A percentile compares a stretch with the other conserved stretches of the same genome.
These are phyloP conservation scores for Rhodotorula babjevae DNA, from an alignment of 768 basidiomycete species.

Conservation along the genomic window DNA sequence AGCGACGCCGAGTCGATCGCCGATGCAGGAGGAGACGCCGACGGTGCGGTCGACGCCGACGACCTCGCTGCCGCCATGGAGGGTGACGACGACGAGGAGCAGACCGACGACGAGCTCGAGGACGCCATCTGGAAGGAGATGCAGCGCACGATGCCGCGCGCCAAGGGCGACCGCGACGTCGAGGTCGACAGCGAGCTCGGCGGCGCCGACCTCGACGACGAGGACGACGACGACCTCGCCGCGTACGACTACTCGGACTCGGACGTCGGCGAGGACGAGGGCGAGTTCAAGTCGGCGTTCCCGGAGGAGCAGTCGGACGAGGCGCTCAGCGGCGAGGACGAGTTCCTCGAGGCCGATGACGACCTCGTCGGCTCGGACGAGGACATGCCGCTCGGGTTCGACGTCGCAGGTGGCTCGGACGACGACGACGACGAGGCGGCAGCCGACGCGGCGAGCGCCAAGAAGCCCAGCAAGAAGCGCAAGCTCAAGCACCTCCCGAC, in stretches of 20 bases:
- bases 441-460: conserved; percentile 1
- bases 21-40: conserved; percentile 10
- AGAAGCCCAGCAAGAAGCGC: conserved; percentile 34
- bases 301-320: conserved; percentile 29
- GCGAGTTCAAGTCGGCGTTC: conserved; percentile 38
- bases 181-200: background rate
- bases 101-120: conserved; percentile 37
- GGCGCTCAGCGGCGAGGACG: conserved; percentile 30
- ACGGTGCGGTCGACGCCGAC: conserved; percentile 14
- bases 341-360: conserved; percentile 38
- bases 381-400: conserved; percentile 21
- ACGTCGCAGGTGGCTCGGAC: background rate
- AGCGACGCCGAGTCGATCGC: conserved; percentile 21
- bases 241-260: conserved; percentile 33
- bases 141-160: conserved; percentile 36
- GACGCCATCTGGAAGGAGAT: conserved; percentile 42
- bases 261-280: background rate
- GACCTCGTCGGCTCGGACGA: conserved; percentile 34
- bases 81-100: conserved; percentile 22
- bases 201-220: conserved; percentile 24
- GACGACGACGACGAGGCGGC: conserved; percentile 6
- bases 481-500: conserved; percentile 42
- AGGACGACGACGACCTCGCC: conserved; percentile 28
- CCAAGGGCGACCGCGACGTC: conserved; percentile 26
- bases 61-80: conserved; percentile 18